Percentiles rank a stretch among this genome's conserved stretches.
Conservation (phyloP, 2,329 filamentous ascomycete genomes). For the Lasiodiplodia sp. region DNA sequence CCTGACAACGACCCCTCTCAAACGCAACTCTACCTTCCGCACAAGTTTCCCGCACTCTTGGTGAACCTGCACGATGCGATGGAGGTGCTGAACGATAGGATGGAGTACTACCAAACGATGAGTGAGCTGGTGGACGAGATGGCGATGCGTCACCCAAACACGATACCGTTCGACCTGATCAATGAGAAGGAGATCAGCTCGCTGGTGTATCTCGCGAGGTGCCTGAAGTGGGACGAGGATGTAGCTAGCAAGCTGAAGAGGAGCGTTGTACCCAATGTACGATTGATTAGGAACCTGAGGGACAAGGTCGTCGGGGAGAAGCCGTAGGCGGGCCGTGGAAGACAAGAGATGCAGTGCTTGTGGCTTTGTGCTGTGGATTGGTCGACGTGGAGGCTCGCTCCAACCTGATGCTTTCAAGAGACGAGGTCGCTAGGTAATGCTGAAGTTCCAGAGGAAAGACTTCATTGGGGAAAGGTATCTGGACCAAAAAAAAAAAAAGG, state of each 20-base stretch:
- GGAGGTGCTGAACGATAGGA: neutral
- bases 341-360: neutral
- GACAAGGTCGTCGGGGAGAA: neutral
- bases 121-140: neutral
- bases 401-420: no score
- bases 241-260: neutral
- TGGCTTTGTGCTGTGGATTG: no score
- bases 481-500: no score
- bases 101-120: neutral
- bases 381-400: no score
- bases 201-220: neutral
- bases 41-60: neutral
- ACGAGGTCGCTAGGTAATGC: no score
- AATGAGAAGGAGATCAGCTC: neutral
- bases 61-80: neutral
- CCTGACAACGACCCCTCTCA: neutral
- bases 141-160: no score
- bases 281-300: neutral
- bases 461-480: no score
- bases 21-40: neutral
- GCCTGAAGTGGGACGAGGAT: neutral
- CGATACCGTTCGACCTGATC: neutral
- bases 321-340: neutral
- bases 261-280: neutral
- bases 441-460: no score